Evolutionary conservation across 257 asterid genomes (phyloP).

Genomic region (Nicotiana tabacum): DNA sequence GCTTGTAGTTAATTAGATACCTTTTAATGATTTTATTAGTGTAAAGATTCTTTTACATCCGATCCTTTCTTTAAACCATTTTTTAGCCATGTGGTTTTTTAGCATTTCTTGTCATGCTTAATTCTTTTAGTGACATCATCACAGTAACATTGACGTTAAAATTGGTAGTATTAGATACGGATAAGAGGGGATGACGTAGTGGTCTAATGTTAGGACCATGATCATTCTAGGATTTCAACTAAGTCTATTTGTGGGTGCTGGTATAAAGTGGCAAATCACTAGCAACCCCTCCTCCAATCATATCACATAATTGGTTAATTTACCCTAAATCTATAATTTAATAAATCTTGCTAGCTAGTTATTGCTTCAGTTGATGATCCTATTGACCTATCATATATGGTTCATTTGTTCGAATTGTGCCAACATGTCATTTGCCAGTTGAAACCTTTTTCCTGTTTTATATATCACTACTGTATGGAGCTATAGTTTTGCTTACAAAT

Average conservation of each 20-base stretch:
- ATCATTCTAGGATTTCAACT: background rate
- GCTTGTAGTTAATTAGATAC: no score
- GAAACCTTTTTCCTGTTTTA: background rate
- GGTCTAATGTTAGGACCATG: background rate
- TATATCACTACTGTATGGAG: background rate
- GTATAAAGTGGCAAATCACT: constrained; percentile 20
- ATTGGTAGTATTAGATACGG: constrained; percentile 18
- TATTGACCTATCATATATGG: background rate
- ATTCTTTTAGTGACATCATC: constrained; percentile 15
- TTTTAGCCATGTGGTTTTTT: no score
- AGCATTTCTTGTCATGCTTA: constrained; percentile 23
- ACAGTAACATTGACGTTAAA: constrained; percentile 24
- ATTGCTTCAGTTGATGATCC: background rate
- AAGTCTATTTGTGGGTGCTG: constrained; percentile 19
- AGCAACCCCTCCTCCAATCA: background rate
- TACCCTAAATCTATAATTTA: background rate
- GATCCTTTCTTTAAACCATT: no score
- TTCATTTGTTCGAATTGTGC: background rate
- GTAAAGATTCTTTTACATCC: no score
- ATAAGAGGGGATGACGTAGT: constrained; percentile 25
- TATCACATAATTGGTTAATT: background rate
- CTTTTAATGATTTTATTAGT: background rate
- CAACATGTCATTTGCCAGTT: background rate
- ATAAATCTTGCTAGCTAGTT: no score
- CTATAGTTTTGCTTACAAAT: no score